Conservation (phyloP, 495 filamentous ascomycete species). For the Bacidia gigantensis region DNA sequence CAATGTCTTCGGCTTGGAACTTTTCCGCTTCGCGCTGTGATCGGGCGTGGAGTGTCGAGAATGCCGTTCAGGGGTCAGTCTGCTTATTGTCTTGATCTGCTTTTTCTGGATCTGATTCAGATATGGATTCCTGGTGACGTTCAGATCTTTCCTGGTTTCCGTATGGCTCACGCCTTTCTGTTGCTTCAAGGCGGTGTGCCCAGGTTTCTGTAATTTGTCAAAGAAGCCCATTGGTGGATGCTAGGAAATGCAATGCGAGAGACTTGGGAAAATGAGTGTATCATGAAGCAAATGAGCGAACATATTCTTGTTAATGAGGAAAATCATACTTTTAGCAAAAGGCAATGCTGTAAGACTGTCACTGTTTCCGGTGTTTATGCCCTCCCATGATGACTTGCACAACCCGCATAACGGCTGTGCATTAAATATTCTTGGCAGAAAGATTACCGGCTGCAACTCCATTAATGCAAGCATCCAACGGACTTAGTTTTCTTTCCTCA, state of each 20-base stretch:
- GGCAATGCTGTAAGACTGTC: background rate
- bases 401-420: background rate
- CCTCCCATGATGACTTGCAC: background rate
- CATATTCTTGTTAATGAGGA: background rate
- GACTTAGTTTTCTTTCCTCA: too few species aligned
- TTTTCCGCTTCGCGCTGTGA: background rate
- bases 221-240: constrained; percentile 36
- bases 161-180: constrained; percentile 23
- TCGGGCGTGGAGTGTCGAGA: constrained; percentile 10
- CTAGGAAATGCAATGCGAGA: background rate
- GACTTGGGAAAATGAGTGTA: background rate
- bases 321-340: background rate
- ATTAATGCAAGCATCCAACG: too few species aligned
- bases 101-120: background rate
- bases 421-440: background rate
- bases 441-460: too few species aligned
- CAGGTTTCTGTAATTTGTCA: constrained; percentile 42
- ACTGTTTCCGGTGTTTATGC: background rate
- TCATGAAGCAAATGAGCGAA: constrained; percentile 2
- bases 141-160: constrained; percentile 35
- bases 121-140: constrained; percentile 24
- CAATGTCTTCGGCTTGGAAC: constrained; percentile 20
- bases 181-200: constrained; percentile 35
- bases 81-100: background rate
- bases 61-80: background rate